phyloP scores from a whole-genome alignment of 768 basidiomycete species.

The Psilocybe cubensis region DNA sequence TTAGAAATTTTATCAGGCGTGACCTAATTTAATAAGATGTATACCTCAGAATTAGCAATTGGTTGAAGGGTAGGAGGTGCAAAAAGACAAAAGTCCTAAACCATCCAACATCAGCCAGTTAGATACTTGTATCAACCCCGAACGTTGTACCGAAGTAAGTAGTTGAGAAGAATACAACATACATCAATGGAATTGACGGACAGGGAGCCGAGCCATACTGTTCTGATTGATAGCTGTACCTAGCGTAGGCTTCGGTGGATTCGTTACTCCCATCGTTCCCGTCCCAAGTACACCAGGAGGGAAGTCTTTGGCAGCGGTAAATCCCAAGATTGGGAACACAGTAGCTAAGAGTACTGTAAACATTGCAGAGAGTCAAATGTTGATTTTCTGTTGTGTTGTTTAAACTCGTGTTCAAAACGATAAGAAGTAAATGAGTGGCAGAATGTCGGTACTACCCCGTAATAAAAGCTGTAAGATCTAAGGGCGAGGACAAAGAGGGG shows the following conservation, averaged over 20 bases:
- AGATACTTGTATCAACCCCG: background rate
- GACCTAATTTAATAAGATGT: too few species aligned
- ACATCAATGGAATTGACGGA: constrained; percentile 46
- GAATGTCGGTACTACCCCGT: background rate
- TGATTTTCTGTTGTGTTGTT: background rate
- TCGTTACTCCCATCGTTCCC: constrained; percentile 43
- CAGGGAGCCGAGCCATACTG: constrained; percentile 40
- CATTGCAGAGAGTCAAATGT: background rate
- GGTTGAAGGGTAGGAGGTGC: constrained; percentile 37
- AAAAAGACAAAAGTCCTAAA: constrained; percentile 47
- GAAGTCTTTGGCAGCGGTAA: constrained; percentile 10
- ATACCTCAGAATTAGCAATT: constrained; percentile 44
- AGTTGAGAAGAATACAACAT: too few species aligned
- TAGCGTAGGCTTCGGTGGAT: constrained; percentile 42
- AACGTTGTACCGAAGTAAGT: too few species aligned
- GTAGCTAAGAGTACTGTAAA: background rate
- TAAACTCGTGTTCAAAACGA: background rate
- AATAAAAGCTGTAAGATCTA: background rate
- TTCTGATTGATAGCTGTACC: constrained; percentile 46
- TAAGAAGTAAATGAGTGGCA: background rate
- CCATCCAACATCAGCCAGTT: background rate
- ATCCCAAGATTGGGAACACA: background rate
- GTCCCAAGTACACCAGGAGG: constrained; percentile 43
- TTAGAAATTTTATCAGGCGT: background rate
- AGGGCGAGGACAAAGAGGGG: background rate